phyloP scores from a whole-genome alignment of 495 filamentous ascomycete species.

The Pyrenula massariospora region DNA sequence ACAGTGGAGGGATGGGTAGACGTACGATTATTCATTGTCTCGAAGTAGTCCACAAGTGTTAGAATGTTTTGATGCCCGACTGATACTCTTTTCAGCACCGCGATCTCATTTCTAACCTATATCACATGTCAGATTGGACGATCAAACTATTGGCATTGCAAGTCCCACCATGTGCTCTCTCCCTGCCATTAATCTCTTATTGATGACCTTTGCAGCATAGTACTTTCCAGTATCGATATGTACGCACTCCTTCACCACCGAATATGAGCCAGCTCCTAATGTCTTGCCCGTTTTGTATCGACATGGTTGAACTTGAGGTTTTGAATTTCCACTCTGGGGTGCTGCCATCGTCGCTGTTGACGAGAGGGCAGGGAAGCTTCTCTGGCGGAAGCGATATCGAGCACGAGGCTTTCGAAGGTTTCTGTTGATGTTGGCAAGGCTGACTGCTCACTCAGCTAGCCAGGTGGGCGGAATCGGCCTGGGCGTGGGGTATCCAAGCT shows the following conservation, averaged over 20 bases:
- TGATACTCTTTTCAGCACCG: slow-evolving; percentile 87
- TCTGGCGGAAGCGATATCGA: too few species aligned
- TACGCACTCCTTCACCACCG: slow-evolving; percentile 98
- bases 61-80: slow-evolving; percentile 98
- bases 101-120: slow-evolving; percentile 95
- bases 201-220: slow-evolving; percentile 99
- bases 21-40: slow-evolving; percentile 94
- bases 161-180: slow-evolving; percentile 87
- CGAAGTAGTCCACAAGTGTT: slow-evolving; percentile 96
- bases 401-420: too few species aligned
- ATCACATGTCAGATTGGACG: slow-evolving; percentile 1
- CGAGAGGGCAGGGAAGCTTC: background rate
- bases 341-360: background rate
- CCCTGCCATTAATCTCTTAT: slow-evolving; percentile 95
- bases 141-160: background rate
- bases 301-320: slow-evolving; percentile 60
- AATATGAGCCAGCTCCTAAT: slow-evolving; percentile 89
- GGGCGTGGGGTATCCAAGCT: too few species aligned
- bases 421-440: too few species aligned
- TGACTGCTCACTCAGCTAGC: too few species aligned
- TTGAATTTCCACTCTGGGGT: background rate
- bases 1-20: slow-evolving; percentile 6
- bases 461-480: too few species aligned
- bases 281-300: slow-evolving; percentile 99
- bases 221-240: slow-evolving; percentile 97